A percentile compares a stretch with the other conserved stretches of the same genome.
phyloP scores from a whole-genome alignment of 148 eudicot genomes.

The Heliosperma pusillum region DNA sequence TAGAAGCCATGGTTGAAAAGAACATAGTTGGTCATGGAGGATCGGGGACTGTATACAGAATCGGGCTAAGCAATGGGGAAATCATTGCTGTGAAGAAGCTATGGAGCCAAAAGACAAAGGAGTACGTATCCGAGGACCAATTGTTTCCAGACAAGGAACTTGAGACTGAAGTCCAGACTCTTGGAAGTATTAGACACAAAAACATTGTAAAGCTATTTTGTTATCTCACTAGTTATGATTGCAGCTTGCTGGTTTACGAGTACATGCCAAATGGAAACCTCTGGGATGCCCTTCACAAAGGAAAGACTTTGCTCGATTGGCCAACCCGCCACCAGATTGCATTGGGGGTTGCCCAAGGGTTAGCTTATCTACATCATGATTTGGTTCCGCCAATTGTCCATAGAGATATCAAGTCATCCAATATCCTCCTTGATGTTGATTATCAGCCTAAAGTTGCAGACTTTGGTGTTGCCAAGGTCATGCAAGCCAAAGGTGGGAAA shows the following conservation, averaged over 20 bases:
- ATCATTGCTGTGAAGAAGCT: conserved; percentile 81
- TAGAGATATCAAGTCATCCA: conserved; percentile 90
- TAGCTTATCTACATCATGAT: conserved; percentile 92
- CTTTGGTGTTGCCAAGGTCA: conserved; percentile 91
- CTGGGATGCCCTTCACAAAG: conserved; percentile 90
- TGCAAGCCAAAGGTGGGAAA: conserved; percentile 66
- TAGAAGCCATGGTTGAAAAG: conserved; percentile 74
- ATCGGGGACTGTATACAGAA: conserved; percentile 81
- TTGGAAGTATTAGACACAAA: conserved; percentile 89
- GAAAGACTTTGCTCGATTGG: conserved; percentile 69
- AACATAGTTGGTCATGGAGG: conserved; percentile 89
- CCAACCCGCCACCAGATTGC: conserved; percentile 78
- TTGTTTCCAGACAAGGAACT: conserved; percentile 54
- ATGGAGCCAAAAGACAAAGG: conserved; percentile 66
- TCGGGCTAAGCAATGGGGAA: conserved; percentile 64
- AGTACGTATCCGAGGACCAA: conserved; percentile 46
- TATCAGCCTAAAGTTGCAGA: conserved; percentile 89
- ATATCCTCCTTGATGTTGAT: conserved; percentile 76
- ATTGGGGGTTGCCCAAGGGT: conserved; percentile 80
- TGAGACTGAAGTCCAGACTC: conserved; percentile 85
- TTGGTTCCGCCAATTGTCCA: conserved; percentile 77
- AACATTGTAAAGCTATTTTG: conserved; percentile 87
- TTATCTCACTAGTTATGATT: conserved; percentile 60
- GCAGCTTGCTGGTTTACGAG: conserved; percentile 82
- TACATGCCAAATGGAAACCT: conserved; percentile 94